These are phyloP conservation scores for Arthrobotrys pseudoclavata DNA, from an alignment of 2,329 filamentous ascomycete genomes.

Conservation along the genomic window DNA sequence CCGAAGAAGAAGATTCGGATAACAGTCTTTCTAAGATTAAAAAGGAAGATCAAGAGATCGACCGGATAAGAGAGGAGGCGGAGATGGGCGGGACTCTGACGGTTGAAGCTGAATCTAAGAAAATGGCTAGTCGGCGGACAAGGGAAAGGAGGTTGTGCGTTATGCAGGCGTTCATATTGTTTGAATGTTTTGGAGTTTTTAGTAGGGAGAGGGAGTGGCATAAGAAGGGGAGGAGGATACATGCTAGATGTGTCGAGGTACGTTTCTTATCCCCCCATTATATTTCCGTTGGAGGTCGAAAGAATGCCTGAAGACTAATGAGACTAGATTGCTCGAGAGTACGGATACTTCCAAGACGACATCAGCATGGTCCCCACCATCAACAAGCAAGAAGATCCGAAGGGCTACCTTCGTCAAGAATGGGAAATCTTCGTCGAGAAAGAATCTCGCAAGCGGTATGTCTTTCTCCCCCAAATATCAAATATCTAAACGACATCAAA, in stretches of 20 bases:
- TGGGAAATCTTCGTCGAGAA: conserved; percentile 63
- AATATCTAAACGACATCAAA: neutral
- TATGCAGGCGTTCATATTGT: conserved; percentile 62
- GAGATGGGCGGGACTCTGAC: conserved; percentile 56
- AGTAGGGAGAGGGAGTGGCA: conserved; percentile 62
- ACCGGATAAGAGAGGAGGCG: conserved; percentile 39
- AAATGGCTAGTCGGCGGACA: conserved; percentile 43
- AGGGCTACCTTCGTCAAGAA: conserved; percentile 61
- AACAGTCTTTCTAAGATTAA: conserved; percentile 52
- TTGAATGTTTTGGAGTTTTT: conserved; percentile 63
- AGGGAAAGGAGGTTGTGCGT: conserved; percentile 61
- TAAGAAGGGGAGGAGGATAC: conserved; percentile 62
- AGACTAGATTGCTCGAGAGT: conserved; percentile 62
- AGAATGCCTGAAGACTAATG: conserved; percentile 5
- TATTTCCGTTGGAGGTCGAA: neutral
- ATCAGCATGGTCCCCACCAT: conserved; percentile 49
- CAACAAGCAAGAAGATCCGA: conserved; percentile 56
- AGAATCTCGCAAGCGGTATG: conserved; percentile 63
- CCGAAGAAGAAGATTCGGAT: conserved; percentile 60
- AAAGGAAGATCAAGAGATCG: conserved; percentile 51
- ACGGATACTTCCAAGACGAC: conserved; percentile 62
- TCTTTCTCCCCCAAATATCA: neutral
- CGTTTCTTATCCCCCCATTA: conserved; percentile 1
- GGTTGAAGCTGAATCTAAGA: conserved; percentile 49
- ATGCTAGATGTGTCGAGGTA: conserved; percentile 62